Base-by-base conservation (phyloP, 2,329 filamentous ascomycete genomes). In the Colletotrichum sp. region DNA sequence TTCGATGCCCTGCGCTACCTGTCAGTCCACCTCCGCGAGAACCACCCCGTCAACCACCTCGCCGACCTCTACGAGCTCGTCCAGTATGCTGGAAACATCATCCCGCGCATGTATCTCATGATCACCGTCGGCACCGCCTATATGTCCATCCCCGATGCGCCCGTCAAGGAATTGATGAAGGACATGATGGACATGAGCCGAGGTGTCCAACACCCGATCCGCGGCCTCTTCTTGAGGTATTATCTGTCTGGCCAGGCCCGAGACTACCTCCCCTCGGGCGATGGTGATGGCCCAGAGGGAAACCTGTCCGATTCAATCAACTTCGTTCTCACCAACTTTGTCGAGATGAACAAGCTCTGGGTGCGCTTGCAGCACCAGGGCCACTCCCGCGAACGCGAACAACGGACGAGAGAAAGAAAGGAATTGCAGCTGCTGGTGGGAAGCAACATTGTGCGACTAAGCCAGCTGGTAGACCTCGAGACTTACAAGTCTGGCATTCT, bases 101-200 rank as follows among this genome's bases (percentile, higher is more conserved):
- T 99, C 75, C 97, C 97, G 28, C 93, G 97, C 79, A 89, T 99
- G 78, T 99, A 99, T 85, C 93, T 99, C 76, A 99, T 99, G 98
- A 97, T 99, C 82, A 99, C 98, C 0, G 98, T 99, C 52, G 97
- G 97, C 75, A 99, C 97, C 4, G 98, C 98, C 65, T 99, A 99
- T 89, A 99, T 99, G 97, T 94, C 95, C 30, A 98, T 99, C 82
- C 95, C 97, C 82, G 97, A 99, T 90, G 97, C 98, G 75, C 97
- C 97, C 1, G 97, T 99, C 80, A 99, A 99, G 87, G 97, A 99
- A 88, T 95, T 99, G 78, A 99, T 99, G 97, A 99, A 99, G 87
- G 97, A 99, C 85, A 99, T 99, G 97, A 99, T 99, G 97, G 97
- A 99, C 86, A 99, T 99, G 97, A 99, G 96, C 86, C 92, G 97